Conservation (phyloP, 805 yeast species). For the Candida sithepensis region DNA sequence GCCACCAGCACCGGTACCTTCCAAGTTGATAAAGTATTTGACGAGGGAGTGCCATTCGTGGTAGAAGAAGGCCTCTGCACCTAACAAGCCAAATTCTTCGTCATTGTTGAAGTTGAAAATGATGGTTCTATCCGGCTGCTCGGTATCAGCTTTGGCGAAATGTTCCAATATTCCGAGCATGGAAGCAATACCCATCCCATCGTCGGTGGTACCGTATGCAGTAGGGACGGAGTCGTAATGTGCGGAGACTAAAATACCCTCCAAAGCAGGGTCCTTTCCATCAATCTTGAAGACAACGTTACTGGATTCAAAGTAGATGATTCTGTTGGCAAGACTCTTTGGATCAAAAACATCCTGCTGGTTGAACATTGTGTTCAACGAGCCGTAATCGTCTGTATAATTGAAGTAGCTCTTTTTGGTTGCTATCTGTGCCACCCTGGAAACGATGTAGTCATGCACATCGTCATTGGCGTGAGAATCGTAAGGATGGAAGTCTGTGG, state of each 20-base stretch:
- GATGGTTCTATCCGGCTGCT: slow-evolving; percentile 66
- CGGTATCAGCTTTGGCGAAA: slow-evolving; percentile 29
- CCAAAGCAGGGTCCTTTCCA: slow-evolving; percentile 55
- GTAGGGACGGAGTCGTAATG: slow-evolving; percentile 91
- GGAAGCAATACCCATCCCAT: slow-evolving; percentile 84
- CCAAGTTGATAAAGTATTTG: slow-evolving; percentile 70
- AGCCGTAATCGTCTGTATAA: slow-evolving; percentile 38
- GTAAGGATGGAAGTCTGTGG: slow-evolving; percentile 71
- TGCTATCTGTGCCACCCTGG: slow-evolving; percentile 38
- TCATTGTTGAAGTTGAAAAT: slow-evolving; percentile 84
- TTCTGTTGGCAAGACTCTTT: slow-evolving; percentile 37
- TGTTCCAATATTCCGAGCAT: slow-evolving; percentile 65
- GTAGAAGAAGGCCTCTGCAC: slow-evolving; percentile 68
- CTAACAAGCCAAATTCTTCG: slow-evolving; percentile 84
- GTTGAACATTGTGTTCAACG: slow-evolving; percentile 39
- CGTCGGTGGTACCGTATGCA: slow-evolving; percentile 85
- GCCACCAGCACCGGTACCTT: slow-evolving; percentile 93
- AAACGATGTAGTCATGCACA: slow-evolving; percentile 64
- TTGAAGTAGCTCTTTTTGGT: slow-evolving; percentile 30
- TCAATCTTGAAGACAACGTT: slow-evolving; percentile 73
- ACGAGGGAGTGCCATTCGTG: slow-evolving; percentile 71
- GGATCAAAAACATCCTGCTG: slow-evolving; percentile 48
- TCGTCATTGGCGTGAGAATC: slow-evolving; percentile 71
- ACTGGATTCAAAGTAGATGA: slow-evolving; percentile 77
- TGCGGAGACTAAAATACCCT: slow-evolving; percentile 74